Evolutionary conservation across 306 rosid genomes (phyloP), one percentile per base, ranked within the genome.

Genomic region (Begonia fuchsioides): DNA sequence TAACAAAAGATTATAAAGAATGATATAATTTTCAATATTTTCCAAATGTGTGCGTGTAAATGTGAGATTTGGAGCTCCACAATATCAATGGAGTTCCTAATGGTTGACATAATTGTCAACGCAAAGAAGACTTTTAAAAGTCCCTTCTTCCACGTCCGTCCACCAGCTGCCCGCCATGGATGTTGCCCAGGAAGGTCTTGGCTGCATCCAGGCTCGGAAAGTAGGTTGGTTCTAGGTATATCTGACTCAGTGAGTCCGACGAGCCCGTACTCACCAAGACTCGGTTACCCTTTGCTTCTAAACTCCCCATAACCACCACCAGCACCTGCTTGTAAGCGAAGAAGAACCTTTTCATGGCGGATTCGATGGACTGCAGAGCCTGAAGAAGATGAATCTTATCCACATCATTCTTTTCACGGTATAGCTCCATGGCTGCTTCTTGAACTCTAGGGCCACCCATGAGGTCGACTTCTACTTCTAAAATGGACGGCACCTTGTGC

Each of bases 151-250:
- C 48, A 19, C 18, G 14, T n/a, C 62, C 20, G 39, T 57, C 53
- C 54, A 51, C 46, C 44, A 35, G 38, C 49, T n/a, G 41, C 13
- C 38, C 55, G 13, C 49, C 14, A 12, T 59, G 63, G 2, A 49
- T 20, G 19, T 80, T 77, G 0, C 86, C 88, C 2, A 87, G 72
- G 43, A 87, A 87, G 6, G 96, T 83, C 86, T 83, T 87, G 0
- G 94, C 96, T 1, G 96, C 94, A 10, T 87, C 96, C 76, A 87
- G 68, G 35, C 96, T 87, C 20, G 96, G 96, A 49, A 77, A 87
- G 45, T 87, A 87, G 0, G 96, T 83, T 6, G 96, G 87, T 55
- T 87, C 88, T 9, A 83, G 62, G 44, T 76, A 87, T 49, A 87
- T 65, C 57, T 66, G 83, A 69, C 77, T 83, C 76, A 87, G 72